Percentiles rank a stretch among this genome's conserved stretches.
phyloP scores from a whole-genome alignment of 257 asterid species.

The Solanum pimpinellifolium region DNA sequence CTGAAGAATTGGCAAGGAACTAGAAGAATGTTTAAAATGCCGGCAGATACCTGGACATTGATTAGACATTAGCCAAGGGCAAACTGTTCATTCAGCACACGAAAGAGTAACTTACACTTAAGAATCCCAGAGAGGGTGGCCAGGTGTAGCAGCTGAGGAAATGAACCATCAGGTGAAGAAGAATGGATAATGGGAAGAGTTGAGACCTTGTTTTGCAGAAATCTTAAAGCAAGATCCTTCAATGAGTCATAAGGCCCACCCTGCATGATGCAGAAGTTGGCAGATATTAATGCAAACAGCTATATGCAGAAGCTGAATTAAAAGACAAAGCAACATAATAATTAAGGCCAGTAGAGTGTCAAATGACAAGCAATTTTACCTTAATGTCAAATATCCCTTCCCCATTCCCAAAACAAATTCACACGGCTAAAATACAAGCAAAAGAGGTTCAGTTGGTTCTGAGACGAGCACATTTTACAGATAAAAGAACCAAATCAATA shows the following conservation, averaged over 20 bases:
- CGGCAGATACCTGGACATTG: constrained; percentile 52
- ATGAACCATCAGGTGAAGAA: constrained; percentile 46
- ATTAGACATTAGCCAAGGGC: constrained; percentile 5
- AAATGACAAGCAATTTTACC: not conserved
- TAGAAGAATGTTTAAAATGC: constrained; percentile 61
- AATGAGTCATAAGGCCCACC: constrained; percentile 58
- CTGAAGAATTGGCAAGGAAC: constrained; percentile 69
- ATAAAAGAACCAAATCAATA: not conserved
- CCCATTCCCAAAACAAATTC: not conserved
- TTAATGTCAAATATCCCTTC: not conserved
- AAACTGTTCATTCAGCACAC: not conserved
- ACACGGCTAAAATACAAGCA: not conserved
- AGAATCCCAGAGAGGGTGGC: constrained; percentile 68
- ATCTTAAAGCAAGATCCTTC: constrained; percentile 54
- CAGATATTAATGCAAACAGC: not conserved
- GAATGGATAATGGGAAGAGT: constrained; percentile 60
- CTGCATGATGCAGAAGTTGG: constrained; percentile 16
- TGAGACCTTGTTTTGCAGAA: constrained; percentile 51
- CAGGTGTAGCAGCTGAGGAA: constrained; percentile 60
- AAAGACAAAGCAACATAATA: not conserved
- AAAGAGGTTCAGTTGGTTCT: not conserved
- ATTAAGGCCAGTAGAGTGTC: not conserved
- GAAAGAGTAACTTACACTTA: constrained; percentile 37
- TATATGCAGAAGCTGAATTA: not conserved
- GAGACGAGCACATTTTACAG: not conserved